Conservation (phyloP, 306 rosid genomes). For the Vigna hirtella region DNA sequence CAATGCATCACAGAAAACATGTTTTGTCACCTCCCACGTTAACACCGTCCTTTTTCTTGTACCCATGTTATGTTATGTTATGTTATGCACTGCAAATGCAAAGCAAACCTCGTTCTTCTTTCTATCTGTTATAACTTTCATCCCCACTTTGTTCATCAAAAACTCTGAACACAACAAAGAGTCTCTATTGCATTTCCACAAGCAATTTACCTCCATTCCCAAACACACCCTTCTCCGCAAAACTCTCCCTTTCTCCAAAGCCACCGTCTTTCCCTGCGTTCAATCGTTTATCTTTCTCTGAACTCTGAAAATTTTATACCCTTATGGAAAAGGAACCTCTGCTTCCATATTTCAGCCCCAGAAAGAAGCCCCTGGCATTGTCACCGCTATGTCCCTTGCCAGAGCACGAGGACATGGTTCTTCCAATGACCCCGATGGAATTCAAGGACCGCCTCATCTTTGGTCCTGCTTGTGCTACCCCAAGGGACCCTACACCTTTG, state of each 20-base stretch:
- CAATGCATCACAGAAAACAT: constrained; percentile 2
- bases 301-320: constrained; percentile 14
- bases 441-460: constrained; percentile 86
- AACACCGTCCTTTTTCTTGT: constrained; percentile 18
- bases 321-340: constrained; percentile 89
- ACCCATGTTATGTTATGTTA: neutral
- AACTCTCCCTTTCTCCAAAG: constrained; percentile 16
- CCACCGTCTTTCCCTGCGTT: neutral
- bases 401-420: constrained; percentile 65
- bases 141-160: neutral
- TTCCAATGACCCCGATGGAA: constrained; percentile 68
- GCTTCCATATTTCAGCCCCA: constrained; percentile 70
- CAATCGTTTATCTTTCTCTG: neutral
- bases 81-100: no score
- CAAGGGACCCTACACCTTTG: constrained; percentile 58
- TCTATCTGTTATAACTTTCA: neutral
- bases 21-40: constrained; percentile 20
- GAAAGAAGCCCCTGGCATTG: constrained; percentile 39
- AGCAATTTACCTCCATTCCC: neutral
- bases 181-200: neutral
- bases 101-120: neutral
- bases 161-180: neutral
- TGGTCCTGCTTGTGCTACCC: constrained; percentile 63
- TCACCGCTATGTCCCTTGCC: constrained; percentile 60
- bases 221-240: constrained; percentile 6